Percentiles rank a stretch among this genome's conserved stretches.
phyloP scores from a whole-genome alignment of 495 filamentous ascomycete species.

The Hyaloscypha bicolor region DNA sequence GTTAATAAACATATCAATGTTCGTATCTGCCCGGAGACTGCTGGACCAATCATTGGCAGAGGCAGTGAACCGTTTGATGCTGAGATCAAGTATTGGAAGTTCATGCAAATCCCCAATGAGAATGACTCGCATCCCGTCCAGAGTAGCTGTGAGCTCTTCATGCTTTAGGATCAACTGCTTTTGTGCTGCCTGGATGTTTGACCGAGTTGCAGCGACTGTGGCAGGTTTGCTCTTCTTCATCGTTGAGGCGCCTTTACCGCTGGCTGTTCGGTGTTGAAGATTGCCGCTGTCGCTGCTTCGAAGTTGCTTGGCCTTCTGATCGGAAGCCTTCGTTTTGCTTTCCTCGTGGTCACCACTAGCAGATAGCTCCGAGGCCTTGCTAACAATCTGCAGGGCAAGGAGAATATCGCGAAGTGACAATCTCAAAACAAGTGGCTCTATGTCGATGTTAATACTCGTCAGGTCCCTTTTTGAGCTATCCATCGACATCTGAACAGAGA shows the following conservation, averaged over 20 bases:
- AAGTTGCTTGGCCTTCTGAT: constrained; percentile 66
- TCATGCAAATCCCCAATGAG: constrained; percentile 96
- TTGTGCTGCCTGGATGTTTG: constrained; percentile 29
- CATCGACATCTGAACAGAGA: constrained; percentile 86
- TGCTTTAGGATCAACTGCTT: constrained; percentile 42
- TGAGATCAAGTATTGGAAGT: constrained; percentile 90
- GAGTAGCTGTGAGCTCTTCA: constrained; percentile 80
- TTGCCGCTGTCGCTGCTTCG: constrained; percentile 47
- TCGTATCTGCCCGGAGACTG: constrained; percentile 82
- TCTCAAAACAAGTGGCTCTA: constrained; percentile 91
- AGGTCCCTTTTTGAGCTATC: constrained; percentile 72
- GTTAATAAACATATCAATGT: constrained; percentile 89
- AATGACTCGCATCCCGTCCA: constrained; percentile 90
- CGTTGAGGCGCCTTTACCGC: constrained; percentile 65
- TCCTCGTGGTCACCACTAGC: constrained; percentile 51
- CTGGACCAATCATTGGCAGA: constrained; percentile 89
- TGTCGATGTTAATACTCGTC: constrained; percentile 80
- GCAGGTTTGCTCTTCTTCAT: constrained; percentile 39
- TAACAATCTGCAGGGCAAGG: constrained; percentile 88
- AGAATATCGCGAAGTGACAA: constrained; percentile 93
- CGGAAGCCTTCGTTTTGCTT: constrained; percentile 35
- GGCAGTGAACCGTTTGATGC: constrained; percentile 85
- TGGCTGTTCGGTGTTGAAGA: constrained; percentile 64
- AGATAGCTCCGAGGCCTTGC: constrained; percentile 89
- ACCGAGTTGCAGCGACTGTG: constrained; percentile 17